Percentiles rank a stretch among this genome's conserved stretches.
These are phyloP conservation scores for Leccinum boreale DNA, from an alignment of 768 basidiomycete genomes.

Conservation along the genomic window DNA sequence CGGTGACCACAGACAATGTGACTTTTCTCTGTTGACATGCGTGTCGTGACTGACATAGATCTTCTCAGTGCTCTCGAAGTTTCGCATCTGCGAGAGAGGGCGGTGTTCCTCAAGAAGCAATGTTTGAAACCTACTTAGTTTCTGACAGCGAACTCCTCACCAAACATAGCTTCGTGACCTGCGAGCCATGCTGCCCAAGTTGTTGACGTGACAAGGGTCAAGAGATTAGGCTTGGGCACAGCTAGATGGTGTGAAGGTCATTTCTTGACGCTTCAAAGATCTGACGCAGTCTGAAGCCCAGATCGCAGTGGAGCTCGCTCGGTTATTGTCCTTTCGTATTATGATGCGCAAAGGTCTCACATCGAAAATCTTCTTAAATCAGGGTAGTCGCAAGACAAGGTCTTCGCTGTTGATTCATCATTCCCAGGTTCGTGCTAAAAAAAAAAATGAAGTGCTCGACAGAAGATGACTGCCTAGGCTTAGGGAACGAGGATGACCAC, in stretches of 20 bases:
- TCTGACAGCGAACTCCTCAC: conserved; percentile 51
- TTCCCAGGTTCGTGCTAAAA: conserved; percentile 62
- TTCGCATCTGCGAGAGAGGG: conserved; percentile 46
- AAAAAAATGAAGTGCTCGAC: conserved; percentile 3
- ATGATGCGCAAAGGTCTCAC: conserved; percentile 59
- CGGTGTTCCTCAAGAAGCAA: conserved; percentile 64
- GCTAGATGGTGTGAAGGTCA: conserved; percentile 32
- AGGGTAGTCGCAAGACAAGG: conserved; percentile 56
- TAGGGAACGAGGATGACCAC: conserved; percentile 79
- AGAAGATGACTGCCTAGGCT: conserved; percentile 7
- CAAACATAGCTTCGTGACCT: conserved; percentile 40
- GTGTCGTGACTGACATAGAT: conserved; percentile 20
- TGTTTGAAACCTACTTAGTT: conserved; percentile 43
- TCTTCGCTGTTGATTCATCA: conserved; percentile 80
- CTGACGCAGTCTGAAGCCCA: conserved; percentile 34
- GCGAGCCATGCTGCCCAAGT: conserved; percentile 31
- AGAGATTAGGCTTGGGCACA: conserved; percentile 28
- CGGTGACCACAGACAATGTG: conserved; percentile 39
- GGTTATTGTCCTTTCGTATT: conserved; percentile 52
- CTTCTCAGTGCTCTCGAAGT: conserved; percentile 77
- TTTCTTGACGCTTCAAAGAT: background rate
- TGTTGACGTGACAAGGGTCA: conserved; percentile 37
- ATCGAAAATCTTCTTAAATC: conserved; percentile 56
- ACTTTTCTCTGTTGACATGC: background rate
- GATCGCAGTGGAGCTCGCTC: conserved; percentile 52